Evolutionary conservation across 192 early-diverging fungal species (phyloP), one percentile per base, ranked within the genome.

Genomic region (Backusella luteola): DNA sequence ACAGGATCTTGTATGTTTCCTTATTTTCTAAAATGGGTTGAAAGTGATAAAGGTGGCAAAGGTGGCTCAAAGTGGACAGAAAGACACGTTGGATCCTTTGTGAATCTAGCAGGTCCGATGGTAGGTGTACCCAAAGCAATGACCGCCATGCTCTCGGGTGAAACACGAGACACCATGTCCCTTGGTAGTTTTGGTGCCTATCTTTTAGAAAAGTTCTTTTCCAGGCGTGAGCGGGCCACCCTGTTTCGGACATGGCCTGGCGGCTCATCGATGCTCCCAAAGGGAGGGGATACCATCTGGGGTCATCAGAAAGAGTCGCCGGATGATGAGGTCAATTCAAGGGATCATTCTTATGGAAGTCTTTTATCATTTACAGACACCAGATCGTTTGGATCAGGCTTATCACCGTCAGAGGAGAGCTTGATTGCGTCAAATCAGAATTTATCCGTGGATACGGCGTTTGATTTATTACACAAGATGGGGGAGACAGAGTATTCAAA

Each of bases 21-120:
- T 49, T 95, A 97, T 79, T 98, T 98, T 82, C 84, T 97, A 74
- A 91, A 92, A 56, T 98, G 96, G 96, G 93, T 91, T 2, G 90
- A 92, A 78, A 89, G 87, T 3, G 78, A 86, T 0, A 7, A 79
- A 11, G 86, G 95, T 56, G 95, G 92, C 7, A 84, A 89, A 12
- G 93, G 89, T 70, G 94, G 93, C 1, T 73, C 79, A 2, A 80
- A 82, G 21, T 98, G 96, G 96, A 86, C 89, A 14, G 91, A 93
- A 26, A 81, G 90, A 32, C 90, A 97, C 56, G 87, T 98, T 53
- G 89, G 93, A 74, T 82, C 89, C 1, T 89, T 96, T 79, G 89
- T 96, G 36, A 95, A 95, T 73, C 91, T 98, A 77, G 95, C 91
- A 3, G 96, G 95, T 5, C 91, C 96, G 1, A 87, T 96, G 82